Evolutionary conservation across 768 basidiomycete species (phyloP).

Genomic region (Heimioporus sp.): DNA sequence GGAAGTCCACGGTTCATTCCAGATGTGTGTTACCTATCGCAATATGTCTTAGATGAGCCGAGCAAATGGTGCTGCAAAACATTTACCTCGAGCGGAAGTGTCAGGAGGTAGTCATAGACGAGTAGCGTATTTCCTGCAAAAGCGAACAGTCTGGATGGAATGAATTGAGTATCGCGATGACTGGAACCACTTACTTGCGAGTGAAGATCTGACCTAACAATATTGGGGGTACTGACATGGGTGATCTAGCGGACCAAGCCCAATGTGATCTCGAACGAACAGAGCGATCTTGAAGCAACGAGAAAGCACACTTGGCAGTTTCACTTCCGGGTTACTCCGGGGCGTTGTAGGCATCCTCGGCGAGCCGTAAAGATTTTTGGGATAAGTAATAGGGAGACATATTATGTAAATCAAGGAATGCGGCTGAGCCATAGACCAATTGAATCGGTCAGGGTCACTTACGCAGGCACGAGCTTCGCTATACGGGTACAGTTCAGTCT

Average conservation of each 20-base stretch:
- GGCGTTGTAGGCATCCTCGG: too few relatives aligned
- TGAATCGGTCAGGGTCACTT: too few relatives aligned
- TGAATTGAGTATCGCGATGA: background rate
- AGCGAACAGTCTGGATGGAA: constrained; percentile 1
- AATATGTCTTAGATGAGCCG: background rate
- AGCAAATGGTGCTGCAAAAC: constrained; percentile 12
- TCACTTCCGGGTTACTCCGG: too few relatives aligned
- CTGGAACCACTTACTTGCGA: background rate
- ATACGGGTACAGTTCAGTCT: too few relatives aligned
- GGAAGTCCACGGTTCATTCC: constrained; percentile 18
- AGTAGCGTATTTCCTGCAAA: constrained; percentile 24
- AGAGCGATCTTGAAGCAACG: too few relatives aligned
- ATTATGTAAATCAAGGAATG: too few relatives aligned
- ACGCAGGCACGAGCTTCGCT: too few relatives aligned
- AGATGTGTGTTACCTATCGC: constrained; percentile 14
- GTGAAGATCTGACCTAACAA: background rate
- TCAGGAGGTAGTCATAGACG: constrained; percentile 26
- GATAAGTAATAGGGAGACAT: too few relatives aligned
- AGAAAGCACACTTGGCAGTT: too few relatives aligned
- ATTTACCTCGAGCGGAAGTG: constrained; percentile 25
- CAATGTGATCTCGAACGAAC: too few relatives aligned
- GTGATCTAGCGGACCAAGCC: constrained; percentile 11
- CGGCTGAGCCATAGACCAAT: too few relatives aligned
- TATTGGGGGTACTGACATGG: constrained; percentile 2
- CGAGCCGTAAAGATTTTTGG: too few relatives aligned